These are phyloP conservation scores for Discostella stelligera DNA, from an alignment of 352 stramenopile genomes.

Conservation along the genomic window DNA sequence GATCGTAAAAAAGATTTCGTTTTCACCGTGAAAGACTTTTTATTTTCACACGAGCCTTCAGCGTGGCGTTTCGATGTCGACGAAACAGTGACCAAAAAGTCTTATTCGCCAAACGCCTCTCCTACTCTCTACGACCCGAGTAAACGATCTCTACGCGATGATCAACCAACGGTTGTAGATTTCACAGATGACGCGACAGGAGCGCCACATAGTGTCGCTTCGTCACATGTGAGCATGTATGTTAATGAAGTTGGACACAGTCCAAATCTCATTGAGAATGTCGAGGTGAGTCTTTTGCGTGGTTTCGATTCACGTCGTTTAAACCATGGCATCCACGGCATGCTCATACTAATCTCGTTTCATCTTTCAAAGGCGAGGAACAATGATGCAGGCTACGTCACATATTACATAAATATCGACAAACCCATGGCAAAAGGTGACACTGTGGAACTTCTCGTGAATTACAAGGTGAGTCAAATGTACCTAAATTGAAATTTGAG, in stretches of 20 bases:
- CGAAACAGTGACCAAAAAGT: slow-evolving; percentile 25
- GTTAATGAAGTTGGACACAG: slow-evolving; percentile 77
- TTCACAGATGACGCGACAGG: slow-evolving; percentile 73
- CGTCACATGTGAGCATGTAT: slow-evolving; percentile 61
- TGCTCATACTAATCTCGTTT: not conserved
- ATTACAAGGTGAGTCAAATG: slow-evolving; percentile 49
- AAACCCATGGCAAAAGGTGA: slow-evolving; percentile 65
- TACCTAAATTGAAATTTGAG: not conserved
- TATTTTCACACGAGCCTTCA: slow-evolving; percentile 56
- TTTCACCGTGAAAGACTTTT: slow-evolving; percentile 62
- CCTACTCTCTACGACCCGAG: too few relatives aligned
- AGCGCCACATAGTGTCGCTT: slow-evolving; percentile 53
- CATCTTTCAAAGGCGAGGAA: slow-evolving; percentile 3
- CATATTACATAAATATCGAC: slow-evolving; percentile 58
- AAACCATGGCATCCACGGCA: not conserved
- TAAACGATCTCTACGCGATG: not conserved
- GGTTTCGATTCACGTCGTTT: slow-evolving; percentile 11
- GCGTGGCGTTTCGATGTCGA: slow-evolving; percentile 55
- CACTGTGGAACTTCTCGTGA: slow-evolving; percentile 65
- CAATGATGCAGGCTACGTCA: slow-evolving; percentile 33
- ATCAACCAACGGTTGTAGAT: slow-evolving; percentile 57
- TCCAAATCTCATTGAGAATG: slow-evolving; percentile 52
- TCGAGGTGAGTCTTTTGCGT: slow-evolving; percentile 18
- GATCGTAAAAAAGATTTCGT: slow-evolving; percentile 61
- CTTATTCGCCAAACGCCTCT: too few relatives aligned